Base-by-base conservation (phyloP, 106 monocot genomes). In the Xerophyta viscosa region DNA sequence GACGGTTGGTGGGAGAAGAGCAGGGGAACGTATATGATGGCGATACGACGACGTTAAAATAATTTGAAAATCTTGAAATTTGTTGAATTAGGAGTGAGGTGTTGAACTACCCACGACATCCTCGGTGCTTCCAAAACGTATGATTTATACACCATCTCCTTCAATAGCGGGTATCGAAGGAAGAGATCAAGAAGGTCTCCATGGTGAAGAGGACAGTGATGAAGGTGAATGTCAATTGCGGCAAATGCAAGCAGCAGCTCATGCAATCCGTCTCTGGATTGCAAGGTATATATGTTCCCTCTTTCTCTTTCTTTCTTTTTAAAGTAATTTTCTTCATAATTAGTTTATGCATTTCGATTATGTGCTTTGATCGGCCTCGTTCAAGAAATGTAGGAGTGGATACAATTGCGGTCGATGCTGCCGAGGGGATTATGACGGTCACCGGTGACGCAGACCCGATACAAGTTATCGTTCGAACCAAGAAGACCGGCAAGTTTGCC, bases 231-330 rank as follows among this genome's bases (percentile, higher is more conserved):
- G 52, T 42, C 58, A 53, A 58, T 7, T 57, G 64, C 48, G 24
- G n/a, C 30, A 72, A 72, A 47, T 65, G 64, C 72, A 72, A 72
- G 53, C 29, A 33, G 39, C 57, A 72, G 66, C 18, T 72, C 58
- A 22, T 72, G 7, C 50, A 60, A 54, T 58, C 65, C 11, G 57
- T 72, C 31, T 58, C 72, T 18, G 60, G 43, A 6, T 25, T 72
- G 20, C 19, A 72, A 66, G 72, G 72, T 72, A 15, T 58, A 18
- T 19, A 12, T 20, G 0, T 4, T 11, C 48, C 6, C 39, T 19
- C 20, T 14, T 55, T 23, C 29, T 13, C 33, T 13, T 6, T 15
- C 8, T 50, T 22, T 19, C 7, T 3, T 8, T 24, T 24, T 18
- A n/a, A n/a, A n/a, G n/a, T n/a, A n/a, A n/a, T n/a, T n/a, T n/a